Conservation (phyloP, 805 yeast species). For the Scheffersomyces spartinae region DNA sequence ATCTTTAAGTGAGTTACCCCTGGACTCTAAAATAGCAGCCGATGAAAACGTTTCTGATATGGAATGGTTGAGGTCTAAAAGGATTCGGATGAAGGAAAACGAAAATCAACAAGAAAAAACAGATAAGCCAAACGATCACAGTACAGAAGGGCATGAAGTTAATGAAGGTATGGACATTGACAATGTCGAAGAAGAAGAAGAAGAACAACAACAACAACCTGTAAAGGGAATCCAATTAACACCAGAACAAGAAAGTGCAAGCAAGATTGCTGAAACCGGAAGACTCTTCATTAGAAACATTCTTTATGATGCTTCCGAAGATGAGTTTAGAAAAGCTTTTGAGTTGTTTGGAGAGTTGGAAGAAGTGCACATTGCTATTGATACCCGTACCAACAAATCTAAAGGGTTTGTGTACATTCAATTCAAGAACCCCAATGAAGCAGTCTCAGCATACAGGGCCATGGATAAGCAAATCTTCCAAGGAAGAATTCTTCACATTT, state of each 20-base stretch:
- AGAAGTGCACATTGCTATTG: conserved; percentile 89
- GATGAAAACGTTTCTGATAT: conserved; percentile 56
- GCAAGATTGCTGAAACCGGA: conserved; percentile 54
- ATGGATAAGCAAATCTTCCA: conserved; percentile 87
- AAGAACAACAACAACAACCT: conserved; percentile 2
- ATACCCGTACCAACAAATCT: conserved; percentile 78
- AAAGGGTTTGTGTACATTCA: conserved; percentile 88
- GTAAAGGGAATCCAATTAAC: conserved; percentile 10
- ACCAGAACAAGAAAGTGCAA: conserved; percentile 36
- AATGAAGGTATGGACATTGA: too few relatives aligned
- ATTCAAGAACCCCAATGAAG: conserved; percentile 58
- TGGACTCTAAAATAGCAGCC: conserved; percentile 19
- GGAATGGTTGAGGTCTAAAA: conserved; percentile 76
- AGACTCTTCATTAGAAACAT: conserved; percentile 85
- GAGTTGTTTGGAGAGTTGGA: conserved; percentile 56
- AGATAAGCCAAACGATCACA: conserved; percentile 5
- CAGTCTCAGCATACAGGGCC: conserved; percentile 59
- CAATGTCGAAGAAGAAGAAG: too few relatives aligned
- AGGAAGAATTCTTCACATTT: conserved; percentile 82
- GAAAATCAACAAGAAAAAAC: conserved; percentile 4
- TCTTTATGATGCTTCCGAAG: conserved; percentile 65
- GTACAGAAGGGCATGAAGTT: conserved; percentile 1
- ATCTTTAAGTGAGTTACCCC: conserved; percentile 16
- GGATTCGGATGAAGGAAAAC: conserved; percentile 44
- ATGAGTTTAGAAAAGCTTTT: conserved; percentile 62